phyloP scores from a whole-genome alignment of 768 basidiomycete genomes.

The Clitopilus hobsonii region DNA sequence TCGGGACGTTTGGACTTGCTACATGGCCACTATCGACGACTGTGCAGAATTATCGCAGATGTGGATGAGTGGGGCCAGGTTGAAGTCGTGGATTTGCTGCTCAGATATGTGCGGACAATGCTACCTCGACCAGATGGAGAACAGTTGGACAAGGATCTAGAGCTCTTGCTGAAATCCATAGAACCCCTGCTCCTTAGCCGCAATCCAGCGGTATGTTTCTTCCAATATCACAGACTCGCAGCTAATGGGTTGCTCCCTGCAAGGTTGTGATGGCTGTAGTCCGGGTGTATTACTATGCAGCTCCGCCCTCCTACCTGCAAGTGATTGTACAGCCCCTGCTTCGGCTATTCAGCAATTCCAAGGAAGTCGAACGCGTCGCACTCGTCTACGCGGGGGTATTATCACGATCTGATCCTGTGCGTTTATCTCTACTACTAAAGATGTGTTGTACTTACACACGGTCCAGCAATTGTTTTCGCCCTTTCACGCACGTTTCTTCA shows the following conservation, averaged over 20 bases:
- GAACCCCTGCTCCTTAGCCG: conserved; percentile 81
- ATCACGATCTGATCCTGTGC: conserved; percentile 61
- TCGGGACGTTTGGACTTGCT: conserved; percentile 83
- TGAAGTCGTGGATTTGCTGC: conserved; percentile 69
- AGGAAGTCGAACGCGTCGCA: conserved; percentile 73
- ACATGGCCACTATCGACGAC: conserved; percentile 81
- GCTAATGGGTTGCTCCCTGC: neutral
- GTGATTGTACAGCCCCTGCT: conserved; percentile 72
- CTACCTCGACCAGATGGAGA: conserved; percentile 57
- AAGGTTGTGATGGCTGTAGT: conserved; percentile 80
- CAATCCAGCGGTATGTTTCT: conserved; percentile 75
- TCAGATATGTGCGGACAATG: conserved; percentile 83
- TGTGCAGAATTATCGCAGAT: conserved; percentile 82
- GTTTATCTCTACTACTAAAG: conserved; percentile 16
- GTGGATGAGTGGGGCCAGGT: conserved; percentile 98
- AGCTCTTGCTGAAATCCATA: conserved; percentile 64
- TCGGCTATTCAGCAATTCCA: conserved; percentile 60
- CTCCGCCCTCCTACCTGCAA: conserved; percentile 46
- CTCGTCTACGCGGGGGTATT: conserved; percentile 68
- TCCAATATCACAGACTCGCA: neutral
- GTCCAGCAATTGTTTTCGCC: conserved; percentile 62
- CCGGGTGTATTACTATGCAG: conserved; percentile 71
- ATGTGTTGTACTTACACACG: neutral
- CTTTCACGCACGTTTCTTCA: conserved; percentile 62
- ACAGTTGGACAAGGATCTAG: conserved; percentile 75